A percentile compares a stretch with the other conserved stretches of the same genome.
phyloP scores from a whole-genome alignment of 2,329 filamentous ascomycete genomes.

The Phialophora expanda region DNA sequence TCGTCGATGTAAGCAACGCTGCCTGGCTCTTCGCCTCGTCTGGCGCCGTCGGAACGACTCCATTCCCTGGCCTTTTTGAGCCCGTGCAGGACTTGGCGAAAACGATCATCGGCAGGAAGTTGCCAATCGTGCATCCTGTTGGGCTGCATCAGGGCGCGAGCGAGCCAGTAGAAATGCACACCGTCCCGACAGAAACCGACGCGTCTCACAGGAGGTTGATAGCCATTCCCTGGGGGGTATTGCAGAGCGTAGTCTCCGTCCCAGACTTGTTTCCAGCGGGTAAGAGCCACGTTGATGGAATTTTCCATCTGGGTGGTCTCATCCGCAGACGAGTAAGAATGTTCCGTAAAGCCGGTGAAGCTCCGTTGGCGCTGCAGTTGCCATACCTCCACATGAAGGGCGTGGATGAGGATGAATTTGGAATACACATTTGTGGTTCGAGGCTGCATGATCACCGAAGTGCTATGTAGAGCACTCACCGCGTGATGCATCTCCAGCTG shows the following conservation, averaged over 20 bases:
- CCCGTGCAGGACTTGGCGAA: conserved; percentile 64
- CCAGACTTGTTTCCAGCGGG: conserved; percentile 75
- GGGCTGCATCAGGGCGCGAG: conserved; percentile 67
- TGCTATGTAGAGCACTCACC: conserved; percentile 65
- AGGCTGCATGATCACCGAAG: conserved; percentile 64
- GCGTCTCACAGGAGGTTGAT: conserved; percentile 54
- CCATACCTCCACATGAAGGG: conserved; percentile 68
- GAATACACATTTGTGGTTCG: conserved; percentile 73
- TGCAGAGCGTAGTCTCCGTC: conserved; percentile 71
- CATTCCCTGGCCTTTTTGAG: conserved; percentile 66
- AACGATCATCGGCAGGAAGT: conserved; percentile 63
- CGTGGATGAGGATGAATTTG: conserved; percentile 76
- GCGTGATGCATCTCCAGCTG: conserved; percentile 69
- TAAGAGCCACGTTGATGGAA: conserved; percentile 60
- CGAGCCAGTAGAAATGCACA: conserved; percentile 75
- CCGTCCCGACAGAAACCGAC: conserved; percentile 74
- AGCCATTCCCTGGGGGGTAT: conserved; percentile 58
- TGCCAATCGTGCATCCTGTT: conserved; percentile 60
- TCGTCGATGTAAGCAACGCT: conserved; percentile 72
- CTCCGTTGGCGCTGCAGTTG: conserved; percentile 54
- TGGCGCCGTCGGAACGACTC: conserved; percentile 67
- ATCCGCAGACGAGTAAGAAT: conserved; percentile 48
- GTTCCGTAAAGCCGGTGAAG: conserved; percentile 33
- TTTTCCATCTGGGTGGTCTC: conserved; percentile 57
- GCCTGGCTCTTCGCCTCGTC: conserved; percentile 69